These are phyloP conservation scores for Incumbomyces delicatus DNA, from an alignment of 2,329 filamentous ascomycete species.

Conservation along the genomic window DNA sequence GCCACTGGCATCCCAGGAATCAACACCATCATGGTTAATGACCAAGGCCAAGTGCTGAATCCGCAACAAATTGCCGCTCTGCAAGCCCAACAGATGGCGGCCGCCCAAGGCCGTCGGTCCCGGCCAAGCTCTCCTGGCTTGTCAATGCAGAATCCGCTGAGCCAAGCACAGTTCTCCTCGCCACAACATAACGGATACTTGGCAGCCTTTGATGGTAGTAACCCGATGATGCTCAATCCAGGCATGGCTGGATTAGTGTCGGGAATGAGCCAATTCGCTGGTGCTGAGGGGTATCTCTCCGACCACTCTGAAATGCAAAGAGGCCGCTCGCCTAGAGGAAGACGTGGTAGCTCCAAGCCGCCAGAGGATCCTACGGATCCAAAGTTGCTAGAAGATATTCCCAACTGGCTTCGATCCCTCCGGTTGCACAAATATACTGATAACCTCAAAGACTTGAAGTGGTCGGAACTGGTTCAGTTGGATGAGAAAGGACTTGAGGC, in stretches of 20 bases:
- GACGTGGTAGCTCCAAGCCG: conserved; percentile 90
- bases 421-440: conserved; percentile 98
- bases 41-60: conserved; percentile 77
- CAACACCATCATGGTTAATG: conserved; percentile 89
- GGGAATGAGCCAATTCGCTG: conserved; percentile 56
- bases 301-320: conserved; percentile 87
- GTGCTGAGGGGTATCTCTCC: conserved; percentile 76
- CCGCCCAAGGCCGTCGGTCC: conserved; percentile 60
- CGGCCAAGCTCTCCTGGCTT: conserved; percentile 84
- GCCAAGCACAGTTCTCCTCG: conserved; percentile 58
- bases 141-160: conserved; percentile 51
- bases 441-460: conserved; percentile 93
- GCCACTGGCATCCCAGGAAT: conserved; percentile 55
- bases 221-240: conserved; percentile 58
- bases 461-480: conserved; percentile 83
- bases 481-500: conserved; percentile 90
- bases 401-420: conserved; percentile 87
- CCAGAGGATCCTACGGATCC: conserved; percentile 95
- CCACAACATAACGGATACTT: conserved; percentile 93
- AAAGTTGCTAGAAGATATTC: conserved; percentile 83
- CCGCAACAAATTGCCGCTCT: conserved; percentile 76
- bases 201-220: conserved; percentile 67
- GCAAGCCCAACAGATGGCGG: conserved; percentile 55
- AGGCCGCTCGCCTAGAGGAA: conserved; percentile 82
- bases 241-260: conserved; percentile 58